A percentile compares a stretch with the other conserved stretches of the same genome.
Conservation (phyloP, 805 yeast species). For the Cyberlindnera japonica region DNA sequence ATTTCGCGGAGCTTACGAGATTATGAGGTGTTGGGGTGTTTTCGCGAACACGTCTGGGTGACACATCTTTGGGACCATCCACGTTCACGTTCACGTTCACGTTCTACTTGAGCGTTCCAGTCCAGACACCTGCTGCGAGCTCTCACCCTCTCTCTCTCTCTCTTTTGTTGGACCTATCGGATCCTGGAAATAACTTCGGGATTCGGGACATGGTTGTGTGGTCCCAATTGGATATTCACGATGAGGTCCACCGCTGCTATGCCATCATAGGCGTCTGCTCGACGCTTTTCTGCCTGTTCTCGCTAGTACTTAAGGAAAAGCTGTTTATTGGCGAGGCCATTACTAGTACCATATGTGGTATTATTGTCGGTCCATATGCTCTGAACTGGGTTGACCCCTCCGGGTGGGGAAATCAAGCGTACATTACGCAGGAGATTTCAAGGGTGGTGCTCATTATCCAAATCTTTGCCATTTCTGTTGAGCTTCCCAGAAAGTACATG, state of each 20-base stretch:
- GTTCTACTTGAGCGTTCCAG: not conserved
- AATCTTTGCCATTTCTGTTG: constrained; percentile 92
- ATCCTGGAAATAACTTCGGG: too few species aligned
- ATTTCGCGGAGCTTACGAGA: too few species aligned
- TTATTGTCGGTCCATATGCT: constrained; percentile 85
- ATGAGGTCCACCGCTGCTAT: constrained; percentile 69
- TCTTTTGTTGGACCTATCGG: too few species aligned
- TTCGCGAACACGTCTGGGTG: too few species aligned
- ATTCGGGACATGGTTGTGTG: constrained; percentile 13
- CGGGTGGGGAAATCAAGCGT: constrained; percentile 80
- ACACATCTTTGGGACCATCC: not conserved
- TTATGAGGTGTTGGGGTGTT: too few species aligned
- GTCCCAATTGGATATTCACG: constrained; percentile 12
- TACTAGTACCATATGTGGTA: constrained; percentile 77
- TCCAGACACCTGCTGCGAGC: too few species aligned
- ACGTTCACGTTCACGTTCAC: not conserved
- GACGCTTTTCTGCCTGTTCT: constrained; percentile 72
- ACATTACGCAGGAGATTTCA: constrained; percentile 75
- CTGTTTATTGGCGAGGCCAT: constrained; percentile 90
- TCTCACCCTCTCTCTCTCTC: too few species aligned
- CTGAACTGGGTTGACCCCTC: constrained; percentile 77
- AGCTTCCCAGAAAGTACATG: constrained; percentile 86
- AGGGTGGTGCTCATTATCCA: constrained; percentile 81
- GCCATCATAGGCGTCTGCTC: constrained; percentile 84
- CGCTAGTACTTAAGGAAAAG: constrained; percentile 76